Base-by-base conservation (phyloP, 1,284 basidiomycete species). In the Sanghuangporus weigelae region DNA sequence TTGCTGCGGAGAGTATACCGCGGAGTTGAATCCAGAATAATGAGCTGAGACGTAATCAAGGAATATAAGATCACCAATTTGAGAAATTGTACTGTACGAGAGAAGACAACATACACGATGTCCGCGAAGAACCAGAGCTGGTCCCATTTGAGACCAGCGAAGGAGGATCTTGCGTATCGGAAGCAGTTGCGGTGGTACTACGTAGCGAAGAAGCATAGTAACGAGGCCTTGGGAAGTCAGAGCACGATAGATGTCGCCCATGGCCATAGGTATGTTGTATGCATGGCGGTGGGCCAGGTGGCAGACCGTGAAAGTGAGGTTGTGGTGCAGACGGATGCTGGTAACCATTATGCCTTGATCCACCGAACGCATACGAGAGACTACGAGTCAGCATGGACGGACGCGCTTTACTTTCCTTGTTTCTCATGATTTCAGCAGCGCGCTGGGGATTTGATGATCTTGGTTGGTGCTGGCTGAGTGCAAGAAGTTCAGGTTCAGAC, bases 21-120 rank as follows among this genome's bases (percentile, higher is more conserved):
- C 7, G 16, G 60, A 65, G 64, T 62, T 64, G 38, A 42, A 61
- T 16, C 63, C 60, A n/a, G 64, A 62, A 39, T 62, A 65, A 21
- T 51, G 60, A n/a, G 57, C 64, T 65, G 49, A 12, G 14, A 39
- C 1, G 6, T 8, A 35, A 53, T 19, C 16, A 48, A 38, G 23
- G 3, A 38, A 16, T 6, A 39, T 10, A 23, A 23, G 10, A 35
- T 11, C 16, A 8, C 10, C 35, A 21, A 19, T 35, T 14, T 31
- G 21, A 51, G 57, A n/a, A 36, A 7, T 16, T 4, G 14, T 23
- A n/a, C 31, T 10, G n/a, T 26, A 12, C 31, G 31, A 44, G n/a
- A 23, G 53, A 36, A 31, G 14, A 39, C 7, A 11, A 46, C 54
- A 23, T 14, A 62, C 59, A 53, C 23, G 55, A 59, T 48, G 60